A percentile compares a stretch with the other conserved stretches of the same genome.
Evolutionary conservation across 208 protist species (phyloP).

Genomic region (Leishmania tarentolae): DNA sequence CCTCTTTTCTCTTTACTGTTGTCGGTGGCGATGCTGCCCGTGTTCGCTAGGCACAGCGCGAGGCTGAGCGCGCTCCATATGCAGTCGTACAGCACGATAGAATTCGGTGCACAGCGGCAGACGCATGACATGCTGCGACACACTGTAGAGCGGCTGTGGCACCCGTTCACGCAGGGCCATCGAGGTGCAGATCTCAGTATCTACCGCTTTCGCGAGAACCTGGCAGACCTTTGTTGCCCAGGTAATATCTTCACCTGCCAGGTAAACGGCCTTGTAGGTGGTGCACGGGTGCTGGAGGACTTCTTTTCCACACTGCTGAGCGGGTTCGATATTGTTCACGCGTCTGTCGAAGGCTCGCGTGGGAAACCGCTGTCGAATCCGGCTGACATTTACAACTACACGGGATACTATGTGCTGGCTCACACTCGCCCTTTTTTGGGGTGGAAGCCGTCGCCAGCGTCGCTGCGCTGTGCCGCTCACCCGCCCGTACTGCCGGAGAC

Average conservation of each 20-base stretch:
- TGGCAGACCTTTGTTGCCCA: conserved; percentile 38
- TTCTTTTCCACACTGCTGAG: conserved; percentile 60
- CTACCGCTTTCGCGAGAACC: conserved; percentile 63
- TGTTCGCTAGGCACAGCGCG: conserved; percentile 1
- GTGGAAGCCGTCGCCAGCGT: conserved; percentile 47
- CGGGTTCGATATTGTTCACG: conserved; percentile 79
- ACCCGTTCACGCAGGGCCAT: conserved; percentile 42
- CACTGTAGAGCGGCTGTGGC: conserved; percentile 66
- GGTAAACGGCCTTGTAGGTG: conserved; percentile 64
- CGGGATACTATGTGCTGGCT: conserved; percentile 53
- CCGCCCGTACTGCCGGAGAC: too few species aligned
- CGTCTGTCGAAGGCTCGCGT: conserved; percentile 34
- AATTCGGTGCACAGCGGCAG: conserved; percentile 19
- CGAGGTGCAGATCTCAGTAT: conserved; percentile 41
- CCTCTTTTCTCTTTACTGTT: not conserved
- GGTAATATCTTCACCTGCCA: conserved; percentile 65
- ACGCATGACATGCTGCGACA: conserved; percentile 43
- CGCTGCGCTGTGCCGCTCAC: not conserved
- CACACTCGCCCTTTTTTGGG: conserved; percentile 78
- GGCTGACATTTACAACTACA: conserved; percentile 43
- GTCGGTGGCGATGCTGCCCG: not conserved
- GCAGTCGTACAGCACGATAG: conserved; percentile 6
- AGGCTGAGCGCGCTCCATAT: conserved; percentile 16
- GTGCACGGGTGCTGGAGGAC: conserved; percentile 53
- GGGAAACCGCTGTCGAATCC: conserved; percentile 17